These are phyloP conservation scores for Cucurbita moschata DNA, from an alignment of 306 rosid genomes.

Conservation along the genomic window DNA sequence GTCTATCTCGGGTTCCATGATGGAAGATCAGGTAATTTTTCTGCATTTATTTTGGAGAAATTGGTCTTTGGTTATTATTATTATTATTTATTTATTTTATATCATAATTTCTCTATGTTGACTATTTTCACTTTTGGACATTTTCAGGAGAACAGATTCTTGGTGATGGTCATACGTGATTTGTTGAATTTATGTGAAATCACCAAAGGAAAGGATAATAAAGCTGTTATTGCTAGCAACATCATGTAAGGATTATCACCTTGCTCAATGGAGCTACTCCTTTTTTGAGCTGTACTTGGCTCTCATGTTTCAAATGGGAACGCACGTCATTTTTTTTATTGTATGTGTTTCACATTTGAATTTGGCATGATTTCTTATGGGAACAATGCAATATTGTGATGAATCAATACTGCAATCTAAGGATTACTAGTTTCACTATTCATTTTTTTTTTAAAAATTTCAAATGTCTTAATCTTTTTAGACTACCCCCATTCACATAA, in stretches of 20 bases:
- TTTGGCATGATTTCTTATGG: not conserved
- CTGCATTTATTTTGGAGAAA: constrained; percentile 1
- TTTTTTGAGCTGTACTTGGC: not conserved
- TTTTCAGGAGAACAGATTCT: constrained; percentile 89
- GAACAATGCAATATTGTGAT: not conserved
- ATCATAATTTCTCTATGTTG: not conserved
- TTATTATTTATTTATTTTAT: not conserved
- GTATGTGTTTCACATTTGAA: not conserved
- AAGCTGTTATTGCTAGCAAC: constrained; percentile 97
- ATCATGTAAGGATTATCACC: constrained; percentile 49
- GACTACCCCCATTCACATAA: not conserved
- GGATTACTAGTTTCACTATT: not conserved
- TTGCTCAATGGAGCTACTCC: not conserved
- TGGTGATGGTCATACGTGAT: constrained; percentile 99
- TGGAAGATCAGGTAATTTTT: constrained; percentile 76
- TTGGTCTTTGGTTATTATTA: not conserved
- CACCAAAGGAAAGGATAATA: constrained; percentile 94
- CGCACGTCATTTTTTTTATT: not conserved
- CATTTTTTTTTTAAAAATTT: not conserved
- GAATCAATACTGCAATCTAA: not conserved
- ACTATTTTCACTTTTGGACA: constrained; percentile 13
- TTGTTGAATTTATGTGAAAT: constrained; percentile 85
- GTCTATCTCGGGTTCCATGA: constrained; percentile 97
- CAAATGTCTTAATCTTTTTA: not conserved
- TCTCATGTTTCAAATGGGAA: not conserved